Evolutionary conservation across 345 rosid genomes (phyloP).

Genomic region (Turnera subulata): DNA sequence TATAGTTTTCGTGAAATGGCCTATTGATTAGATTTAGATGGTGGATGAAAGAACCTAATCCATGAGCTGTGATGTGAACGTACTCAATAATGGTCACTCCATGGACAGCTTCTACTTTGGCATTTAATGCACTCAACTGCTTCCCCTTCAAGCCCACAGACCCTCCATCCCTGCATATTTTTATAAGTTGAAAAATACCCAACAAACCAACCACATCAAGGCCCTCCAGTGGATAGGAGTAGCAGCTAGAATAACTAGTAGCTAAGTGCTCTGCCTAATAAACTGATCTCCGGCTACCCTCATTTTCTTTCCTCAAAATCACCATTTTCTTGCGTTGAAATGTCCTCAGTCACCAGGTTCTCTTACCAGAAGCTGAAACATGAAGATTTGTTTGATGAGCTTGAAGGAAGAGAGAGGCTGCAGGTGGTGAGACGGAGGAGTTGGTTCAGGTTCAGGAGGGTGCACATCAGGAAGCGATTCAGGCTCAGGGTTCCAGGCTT

Average conservation of each 20-base stretch:
- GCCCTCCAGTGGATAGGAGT: too few relatives aligned
- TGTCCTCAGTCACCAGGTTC: slow-evolving; percentile 28
- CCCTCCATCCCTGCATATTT: background rate
- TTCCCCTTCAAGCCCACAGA: slow-evolving; percentile 8
- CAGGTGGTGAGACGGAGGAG: slow-evolving; percentile 18
- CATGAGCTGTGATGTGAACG: too few relatives aligned
- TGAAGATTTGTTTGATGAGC: slow-evolving; percentile 16
- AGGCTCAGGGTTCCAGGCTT: slow-evolving; percentile 43
- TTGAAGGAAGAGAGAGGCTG: slow-evolving; percentile 11
- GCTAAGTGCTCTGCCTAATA: too few relatives aligned
- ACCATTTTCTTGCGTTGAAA: slow-evolving; percentile 18
- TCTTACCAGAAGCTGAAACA: slow-evolving; percentile 39
- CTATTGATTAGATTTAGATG: too few relatives aligned
- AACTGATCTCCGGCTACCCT: background rate
- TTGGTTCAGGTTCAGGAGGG: slow-evolving; percentile 39
- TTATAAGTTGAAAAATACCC: too few relatives aligned
- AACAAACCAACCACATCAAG: too few relatives aligned
- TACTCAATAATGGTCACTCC: too few relatives aligned
- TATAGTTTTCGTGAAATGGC: too few relatives aligned
- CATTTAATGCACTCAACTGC: slow-evolving; percentile 34
- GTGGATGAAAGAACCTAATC: too few relatives aligned
- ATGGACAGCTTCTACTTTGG: slow-evolving; percentile 1
- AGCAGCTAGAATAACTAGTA: too few relatives aligned
- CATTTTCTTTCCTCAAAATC: background rate
- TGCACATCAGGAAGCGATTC: slow-evolving; percentile 42